Conservation (phyloP, 345 rosid genomes). For the Eucalyptus tenuipes region DNA sequence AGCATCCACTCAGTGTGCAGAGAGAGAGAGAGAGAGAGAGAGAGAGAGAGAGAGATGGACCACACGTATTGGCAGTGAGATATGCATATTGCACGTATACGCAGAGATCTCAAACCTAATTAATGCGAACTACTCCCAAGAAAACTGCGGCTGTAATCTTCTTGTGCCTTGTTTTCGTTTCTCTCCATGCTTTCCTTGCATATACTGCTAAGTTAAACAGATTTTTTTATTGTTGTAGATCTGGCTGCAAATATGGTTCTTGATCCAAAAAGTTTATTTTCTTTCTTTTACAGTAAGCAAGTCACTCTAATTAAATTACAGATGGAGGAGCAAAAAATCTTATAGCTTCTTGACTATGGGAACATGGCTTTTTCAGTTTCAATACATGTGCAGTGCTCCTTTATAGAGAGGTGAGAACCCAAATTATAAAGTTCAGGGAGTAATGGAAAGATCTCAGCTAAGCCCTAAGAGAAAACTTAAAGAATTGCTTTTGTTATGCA, state of each 20-base stretch:
- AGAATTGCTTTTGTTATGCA: neutral
- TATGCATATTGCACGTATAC: neutral
- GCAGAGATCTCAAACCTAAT: neutral
- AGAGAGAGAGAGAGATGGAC: conserved; percentile 7
- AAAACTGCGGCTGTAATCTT: neutral
- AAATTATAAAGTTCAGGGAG: neutral
- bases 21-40: neutral
- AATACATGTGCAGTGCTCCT: neutral
- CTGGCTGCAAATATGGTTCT: neutral
- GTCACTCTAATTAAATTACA: neutral
- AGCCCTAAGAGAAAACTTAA: neutral
- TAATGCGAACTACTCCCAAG: neutral
- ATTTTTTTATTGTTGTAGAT: neutral
- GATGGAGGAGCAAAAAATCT: neutral
- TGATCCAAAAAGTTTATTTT: neutral
- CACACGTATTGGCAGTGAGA: conserved; percentile 2
- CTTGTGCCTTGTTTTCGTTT: neutral
- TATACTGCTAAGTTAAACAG: neutral
- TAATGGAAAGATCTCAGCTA: neutral
- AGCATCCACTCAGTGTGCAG: conserved; percentile 26
- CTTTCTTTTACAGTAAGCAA: neutral
- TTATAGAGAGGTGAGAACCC: neutral
- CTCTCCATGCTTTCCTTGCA: neutral
- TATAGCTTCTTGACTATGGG: neutral
- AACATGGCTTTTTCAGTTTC: neutral